Percentiles rank a stretch among this genome's conserved stretches.
Evolutionary conservation across 768 basidiomycete species (phyloP).

Genomic region (Leccinellum rugosiceps): DNA sequence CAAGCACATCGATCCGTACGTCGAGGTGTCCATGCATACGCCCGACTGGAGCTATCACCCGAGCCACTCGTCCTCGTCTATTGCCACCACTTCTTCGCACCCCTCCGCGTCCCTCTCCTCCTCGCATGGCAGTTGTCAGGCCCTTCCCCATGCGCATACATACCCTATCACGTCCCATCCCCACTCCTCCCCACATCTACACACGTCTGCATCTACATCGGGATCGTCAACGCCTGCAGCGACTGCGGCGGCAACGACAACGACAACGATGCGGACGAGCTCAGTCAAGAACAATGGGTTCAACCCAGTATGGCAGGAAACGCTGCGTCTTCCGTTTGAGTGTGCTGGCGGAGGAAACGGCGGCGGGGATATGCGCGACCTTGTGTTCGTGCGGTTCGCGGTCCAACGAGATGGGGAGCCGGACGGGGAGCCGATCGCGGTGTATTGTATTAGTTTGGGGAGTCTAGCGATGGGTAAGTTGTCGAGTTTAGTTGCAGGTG

Average conservation of each 20-base stretch:
- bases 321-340: conserved; percentile 67
- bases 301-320: conserved; percentile 85
- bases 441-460: conserved; percentile 71
- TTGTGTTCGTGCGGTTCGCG: conserved; percentile 80
- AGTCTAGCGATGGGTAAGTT: conserved; percentile 68
- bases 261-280: conserved; percentile 55
- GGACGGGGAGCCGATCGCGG: conserved; percentile 63
- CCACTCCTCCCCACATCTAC: background rate
- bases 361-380: conserved; percentile 59
- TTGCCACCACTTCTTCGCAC: background rate
- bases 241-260: conserved; percentile 33
- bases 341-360: conserved; percentile 44
- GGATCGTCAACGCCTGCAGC: background rate
- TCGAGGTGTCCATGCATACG: conserved; percentile 74
- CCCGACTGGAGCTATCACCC: conserved; percentile 59
- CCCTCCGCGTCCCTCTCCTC: background rate
- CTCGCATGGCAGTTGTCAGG: background rate
- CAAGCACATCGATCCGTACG: conserved; percentile 67
- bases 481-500: background rate
- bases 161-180: background rate
- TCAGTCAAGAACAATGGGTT: conserved; percentile 85
- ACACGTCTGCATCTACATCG: background rate
- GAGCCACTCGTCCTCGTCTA: conserved; percentile 9
- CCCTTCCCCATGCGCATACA: background rate
- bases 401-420: conserved; percentile 64